Evolutionary conservation across 208 protist genomes (phyloP), one percentile per base, ranked within the genome.

Genomic region (Trypanosoma avium): DNA sequence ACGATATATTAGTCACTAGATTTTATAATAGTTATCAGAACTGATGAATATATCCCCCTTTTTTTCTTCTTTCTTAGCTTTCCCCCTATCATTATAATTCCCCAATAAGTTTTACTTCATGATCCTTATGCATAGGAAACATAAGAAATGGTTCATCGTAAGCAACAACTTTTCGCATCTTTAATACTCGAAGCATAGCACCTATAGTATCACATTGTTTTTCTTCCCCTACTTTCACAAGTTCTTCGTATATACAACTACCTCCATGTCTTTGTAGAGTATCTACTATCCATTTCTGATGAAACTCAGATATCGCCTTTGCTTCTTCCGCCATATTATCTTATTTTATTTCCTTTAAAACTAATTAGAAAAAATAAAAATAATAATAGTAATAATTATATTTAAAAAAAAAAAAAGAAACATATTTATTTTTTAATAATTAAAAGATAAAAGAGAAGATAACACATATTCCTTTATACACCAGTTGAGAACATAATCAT

Each of bases 61-160:
- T n/a, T n/a, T n/a, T n/a, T n/a, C n/a, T n/a, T 30, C 6, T 24
- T 36, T 19, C 15, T 30, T 15, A 26, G 27, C 9, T 59, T 58
- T 29, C 5, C 45, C 52, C 13, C 5, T 4, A 46, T 60, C 19
- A 60, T n/a, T 26, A n/a, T 12, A 60, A 4, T 6, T 60, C 54
- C 13, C 35, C 54, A n/a, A 60, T 60, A 12, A 60, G 35, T n/a
- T 17, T 60, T 26, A 60, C 19, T 2, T 47, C 29, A 9, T 60
- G 54, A 43, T 60, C 36, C 47, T 60, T 60, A 26, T 60, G 54
- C 54, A 60, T 60, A 13, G 54, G 54, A 46, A 47, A 60, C 54
- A 60, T 60, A 17, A 60, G 22, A 47, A 60, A 60, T 6, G 29
- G 54, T 21, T 60, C 35, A 15, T 60, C 35, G 26, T 60, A 60